Conservation (phyloP, 805 yeast species). For the Yamadazyma nakazawae region DNA sequence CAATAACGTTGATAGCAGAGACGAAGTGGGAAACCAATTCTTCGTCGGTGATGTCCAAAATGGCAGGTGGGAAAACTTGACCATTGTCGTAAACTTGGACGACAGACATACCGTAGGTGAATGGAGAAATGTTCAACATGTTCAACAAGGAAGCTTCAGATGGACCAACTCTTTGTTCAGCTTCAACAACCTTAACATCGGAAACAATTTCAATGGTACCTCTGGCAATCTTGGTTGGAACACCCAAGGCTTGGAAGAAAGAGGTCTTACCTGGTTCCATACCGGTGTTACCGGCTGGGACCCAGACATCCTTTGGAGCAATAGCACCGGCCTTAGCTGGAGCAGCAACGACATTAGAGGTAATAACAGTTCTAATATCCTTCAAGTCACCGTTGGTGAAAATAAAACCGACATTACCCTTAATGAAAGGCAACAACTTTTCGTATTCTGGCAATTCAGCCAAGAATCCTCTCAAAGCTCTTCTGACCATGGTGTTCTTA, state of each 20-base stretch:
- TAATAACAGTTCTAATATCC: conserved; percentile 82
- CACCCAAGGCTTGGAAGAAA: conserved; percentile 99
- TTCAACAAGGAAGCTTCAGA: conserved; percentile 98
- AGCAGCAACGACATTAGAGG: conserved; percentile 97
- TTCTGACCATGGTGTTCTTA: conserved; percentile 99
- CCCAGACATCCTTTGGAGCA: conserved; percentile 97
- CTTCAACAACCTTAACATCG: conserved; percentile 92
- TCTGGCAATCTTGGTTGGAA: conserved; percentile 99
- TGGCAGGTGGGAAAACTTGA: conserved; percentile 93
- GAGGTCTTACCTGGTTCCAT: conserved; percentile 99
- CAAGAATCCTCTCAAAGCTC: conserved; percentile 97
- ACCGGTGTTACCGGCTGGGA: conserved; percentile 99
- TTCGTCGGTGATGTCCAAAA: conserved; percentile 98
- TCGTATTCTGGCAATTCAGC: conserved; percentile 94
- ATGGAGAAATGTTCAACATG: conserved; percentile 99
- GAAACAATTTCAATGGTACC: conserved; percentile 99
- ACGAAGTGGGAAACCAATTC: conserved; percentile 91
- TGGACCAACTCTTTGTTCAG: conserved; percentile 90
- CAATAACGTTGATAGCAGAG: conserved; percentile 88
- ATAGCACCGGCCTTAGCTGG: conserved; percentile 99
- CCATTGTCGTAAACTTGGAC: conserved; percentile 98
- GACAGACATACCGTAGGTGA: conserved; percentile 97
- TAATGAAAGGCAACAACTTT: conserved; percentile 90
- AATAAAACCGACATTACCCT: conserved; percentile 99
- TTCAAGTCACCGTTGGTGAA: conserved; percentile 97